Percentiles rank a stretch among this genome's conserved stretches.
Conservation (phyloP, 179 eudicot species). For the Gypsophila paniculata region DNA sequence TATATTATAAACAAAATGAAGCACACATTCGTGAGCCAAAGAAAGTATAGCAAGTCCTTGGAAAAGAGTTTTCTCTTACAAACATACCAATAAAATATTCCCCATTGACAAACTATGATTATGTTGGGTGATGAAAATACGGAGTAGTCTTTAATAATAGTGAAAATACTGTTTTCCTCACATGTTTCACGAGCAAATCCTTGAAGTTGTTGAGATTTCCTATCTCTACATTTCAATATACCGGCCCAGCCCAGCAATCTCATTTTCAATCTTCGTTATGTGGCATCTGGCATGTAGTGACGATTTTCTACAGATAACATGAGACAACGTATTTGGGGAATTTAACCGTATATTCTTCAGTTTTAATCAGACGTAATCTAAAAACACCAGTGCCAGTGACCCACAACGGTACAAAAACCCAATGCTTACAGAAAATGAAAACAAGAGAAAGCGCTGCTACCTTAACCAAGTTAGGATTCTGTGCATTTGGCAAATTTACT, state of each 20-base stretch:
- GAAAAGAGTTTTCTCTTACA: too few species aligned
- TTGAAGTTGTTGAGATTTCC: not conserved
- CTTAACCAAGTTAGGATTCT: slow-evolving; percentile 73
- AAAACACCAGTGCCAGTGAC: not conserved
- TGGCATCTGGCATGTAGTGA: not conserved
- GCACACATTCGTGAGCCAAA: too few species aligned
- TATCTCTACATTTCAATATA: not conserved
- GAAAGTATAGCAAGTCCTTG: too few species aligned
- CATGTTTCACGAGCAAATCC: not conserved
- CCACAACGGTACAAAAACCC: not conserved
- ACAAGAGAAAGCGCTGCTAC: slow-evolving; percentile 31
- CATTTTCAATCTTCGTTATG: not conserved
- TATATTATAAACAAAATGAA: too few species aligned
- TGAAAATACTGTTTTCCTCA: not conserved
- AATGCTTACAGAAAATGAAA: not conserved
- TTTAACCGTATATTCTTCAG: not conserved
- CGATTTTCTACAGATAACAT: not conserved
- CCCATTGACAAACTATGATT: too few species aligned
- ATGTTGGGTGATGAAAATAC: too few species aligned
- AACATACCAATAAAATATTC: too few species aligned
- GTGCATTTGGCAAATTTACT: slow-evolving; percentile 65
- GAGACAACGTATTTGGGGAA: not conserved
- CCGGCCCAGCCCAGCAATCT: slow-evolving; percentile 6
- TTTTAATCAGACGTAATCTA: not conserved
- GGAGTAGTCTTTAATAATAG: too few species aligned